Percentiles rank a stretch among this genome's conserved stretches.
These are phyloP conservation scores for Thalassia testudinum DNA, from an alignment of 116 monocot genomes.

Conservation along the genomic window DNA sequence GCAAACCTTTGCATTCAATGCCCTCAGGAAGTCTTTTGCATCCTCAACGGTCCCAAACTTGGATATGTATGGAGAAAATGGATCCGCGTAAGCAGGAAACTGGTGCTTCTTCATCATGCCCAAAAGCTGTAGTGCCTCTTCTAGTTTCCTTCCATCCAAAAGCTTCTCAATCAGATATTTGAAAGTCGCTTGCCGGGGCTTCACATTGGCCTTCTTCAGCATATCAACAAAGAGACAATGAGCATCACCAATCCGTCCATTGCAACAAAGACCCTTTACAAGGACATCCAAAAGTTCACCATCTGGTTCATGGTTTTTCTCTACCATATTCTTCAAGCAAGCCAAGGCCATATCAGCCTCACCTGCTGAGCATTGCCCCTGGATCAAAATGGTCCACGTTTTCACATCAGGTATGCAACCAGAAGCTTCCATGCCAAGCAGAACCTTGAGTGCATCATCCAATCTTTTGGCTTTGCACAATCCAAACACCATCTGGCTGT, in stretches of 20 bases:
- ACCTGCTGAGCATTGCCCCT: constrained; percentile 46
- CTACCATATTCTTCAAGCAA: constrained; percentile 55
- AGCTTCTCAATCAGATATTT: constrained; percentile 56
- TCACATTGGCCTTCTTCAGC: constrained; percentile 27
- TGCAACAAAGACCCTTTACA: constrained; percentile 50
- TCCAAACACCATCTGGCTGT: constrained; percentile 84
- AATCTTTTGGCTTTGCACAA: constrained; percentile 64
- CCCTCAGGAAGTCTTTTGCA: constrained; percentile 49
- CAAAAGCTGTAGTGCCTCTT: constrained; percentile 60
- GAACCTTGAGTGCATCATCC: constrained; percentile 59
- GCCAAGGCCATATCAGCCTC: constrained; percentile 49
- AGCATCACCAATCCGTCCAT: constrained; percentile 19
- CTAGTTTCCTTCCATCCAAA: constrained; percentile 37
- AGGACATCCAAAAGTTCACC: constrained; percentile 58
- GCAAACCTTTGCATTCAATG: constrained; percentile 33
- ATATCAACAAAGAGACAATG: constrained; percentile 41
- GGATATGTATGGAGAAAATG: constrained; percentile 49
- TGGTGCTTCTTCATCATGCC: constrained; percentile 54
- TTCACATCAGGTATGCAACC: constrained; percentile 77
- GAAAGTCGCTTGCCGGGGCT: constrained; percentile 72
- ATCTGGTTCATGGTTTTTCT: constrained; percentile 38
- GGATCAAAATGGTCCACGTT: constrained; percentile 87
- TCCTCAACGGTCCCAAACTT: constrained; percentile 71
- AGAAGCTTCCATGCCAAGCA: constrained; percentile 49
- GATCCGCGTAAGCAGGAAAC: constrained; percentile 66